These are phyloP conservation scores for Alternaria sp. DNA, from an alignment of 2,329 filamentous ascomycete species.

Conservation along the genomic window DNA sequence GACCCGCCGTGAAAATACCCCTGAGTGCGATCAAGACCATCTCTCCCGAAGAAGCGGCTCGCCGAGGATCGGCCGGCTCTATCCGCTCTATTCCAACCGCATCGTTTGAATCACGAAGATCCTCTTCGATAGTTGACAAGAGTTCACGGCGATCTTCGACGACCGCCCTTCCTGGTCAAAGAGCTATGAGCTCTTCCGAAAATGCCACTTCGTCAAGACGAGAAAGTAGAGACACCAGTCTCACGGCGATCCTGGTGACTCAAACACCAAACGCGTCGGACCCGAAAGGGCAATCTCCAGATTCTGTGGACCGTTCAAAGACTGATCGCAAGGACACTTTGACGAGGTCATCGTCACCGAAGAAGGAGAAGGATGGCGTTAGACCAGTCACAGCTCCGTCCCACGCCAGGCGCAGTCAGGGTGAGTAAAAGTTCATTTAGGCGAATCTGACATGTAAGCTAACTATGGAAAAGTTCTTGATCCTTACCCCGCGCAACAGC, in stretches of 20 bases:
- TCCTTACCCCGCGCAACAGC: constrained; percentile 43
- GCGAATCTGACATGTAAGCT: constrained; percentile 22
- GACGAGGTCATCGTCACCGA: constrained; percentile 38
- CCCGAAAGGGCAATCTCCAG: constrained; percentile 27
- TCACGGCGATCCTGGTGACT: constrained; percentile 53
- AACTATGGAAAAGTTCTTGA: constrained; percentile 34
- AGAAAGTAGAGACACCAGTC: constrained; percentile 51
- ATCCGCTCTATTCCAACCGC: constrained; percentile 25
- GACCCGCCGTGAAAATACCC: constrained; percentile 17
- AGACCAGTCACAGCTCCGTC: constrained; percentile 51
- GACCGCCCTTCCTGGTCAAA: constrained; percentile 31
- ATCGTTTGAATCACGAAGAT: constrained; percentile 39
- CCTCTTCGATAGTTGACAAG: constrained; percentile 42
- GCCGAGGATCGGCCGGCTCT: constrained; percentile 43
- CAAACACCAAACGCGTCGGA: constrained; percentile 46
- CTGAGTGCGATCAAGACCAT: constrained; percentile 21
- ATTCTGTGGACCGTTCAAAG: constrained; percentile 28
- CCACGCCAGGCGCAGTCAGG: constrained; percentile 44
- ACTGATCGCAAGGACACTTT: constrained; percentile 45
- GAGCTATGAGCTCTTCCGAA: constrained; percentile 37
- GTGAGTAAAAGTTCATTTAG: constrained; percentile 38
- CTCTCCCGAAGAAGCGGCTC: constrained; percentile 29
- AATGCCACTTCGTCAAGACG: constrained; percentile 49
- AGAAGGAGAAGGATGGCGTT: constrained; percentile 36
- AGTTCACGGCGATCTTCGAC: constrained; percentile 44